Evolutionary conservation across 345 rosid species (phyloP).

Genomic region (Durio zibethinus): DNA sequence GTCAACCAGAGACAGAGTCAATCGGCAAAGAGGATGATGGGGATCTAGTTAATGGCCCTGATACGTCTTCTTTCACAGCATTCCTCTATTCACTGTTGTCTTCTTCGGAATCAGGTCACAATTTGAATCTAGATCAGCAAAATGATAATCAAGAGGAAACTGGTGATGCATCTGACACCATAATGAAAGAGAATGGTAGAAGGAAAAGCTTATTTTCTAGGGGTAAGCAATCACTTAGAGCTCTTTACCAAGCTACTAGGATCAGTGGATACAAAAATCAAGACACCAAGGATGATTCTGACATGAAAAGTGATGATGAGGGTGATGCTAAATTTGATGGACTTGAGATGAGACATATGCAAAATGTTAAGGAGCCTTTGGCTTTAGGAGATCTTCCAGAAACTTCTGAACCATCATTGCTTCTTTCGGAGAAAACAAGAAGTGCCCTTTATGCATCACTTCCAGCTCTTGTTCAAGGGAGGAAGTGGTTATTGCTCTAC

Average conservation of each 20-base stretch:
- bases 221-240: constrained; percentile 69
- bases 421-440: constrained; percentile 67
- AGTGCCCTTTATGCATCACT: constrained; percentile 60
- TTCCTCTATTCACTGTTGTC: constrained; percentile 82
- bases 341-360: constrained; percentile 54
- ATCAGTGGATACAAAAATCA: constrained; percentile 42
- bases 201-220: constrained; percentile 64
- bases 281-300: constrained; percentile 45
- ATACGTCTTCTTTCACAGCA: constrained; percentile 91
- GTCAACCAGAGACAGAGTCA: constrained; percentile 47
- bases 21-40: constrained; percentile 40
- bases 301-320: constrained; percentile 33
- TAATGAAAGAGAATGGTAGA: constrained; percentile 49
- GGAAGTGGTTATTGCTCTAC: constrained; percentile 91
- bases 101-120: constrained; percentile 47
- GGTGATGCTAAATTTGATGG: constrained; percentile 40
- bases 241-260: constrained; percentile 54
- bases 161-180: constrained; percentile 32
- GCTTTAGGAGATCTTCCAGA: constrained; percentile 42
- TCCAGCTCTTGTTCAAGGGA: constrained; percentile 85
- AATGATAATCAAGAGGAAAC: constrained; percentile 38
- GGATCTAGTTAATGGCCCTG: constrained; percentile 63
- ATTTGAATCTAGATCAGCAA: constrained; percentile 37
- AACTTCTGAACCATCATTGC: constrained; percentile 78
- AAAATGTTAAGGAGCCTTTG: constrained; percentile 33